phyloP scores from a whole-genome alignment of 805 yeast genomes.

The Sugiyamaella lignohabitans region DNA sequence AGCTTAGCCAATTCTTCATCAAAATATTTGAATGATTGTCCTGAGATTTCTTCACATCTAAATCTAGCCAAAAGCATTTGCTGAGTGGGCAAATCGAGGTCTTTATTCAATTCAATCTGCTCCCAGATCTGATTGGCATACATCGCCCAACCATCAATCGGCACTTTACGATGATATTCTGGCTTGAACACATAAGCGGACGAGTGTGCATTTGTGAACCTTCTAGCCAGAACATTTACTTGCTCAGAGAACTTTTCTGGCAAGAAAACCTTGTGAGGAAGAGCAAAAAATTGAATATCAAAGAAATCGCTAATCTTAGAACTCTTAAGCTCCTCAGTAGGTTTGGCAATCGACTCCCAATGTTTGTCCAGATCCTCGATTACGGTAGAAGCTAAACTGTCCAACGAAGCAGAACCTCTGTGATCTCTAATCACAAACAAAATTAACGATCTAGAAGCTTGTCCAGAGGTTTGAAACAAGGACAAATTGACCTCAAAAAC shows the following conservation, averaged over 20 bases:
- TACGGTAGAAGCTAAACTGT: conserved; percentile 61
- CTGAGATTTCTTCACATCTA: conserved; percentile 84
- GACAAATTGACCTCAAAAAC: conserved; percentile 93
- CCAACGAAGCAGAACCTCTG: conserved; percentile 78
- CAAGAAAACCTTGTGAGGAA: conserved; percentile 81
- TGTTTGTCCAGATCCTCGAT: conserved; percentile 63
- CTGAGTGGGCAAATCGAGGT: conserved; percentile 93
- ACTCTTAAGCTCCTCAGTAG: conserved; percentile 47
- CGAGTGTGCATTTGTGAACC: conserved; percentile 38
- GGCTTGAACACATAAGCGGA: conserved; percentile 47
- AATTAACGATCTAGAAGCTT: conserved; percentile 36
- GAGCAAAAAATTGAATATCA: conserved; percentile 72
- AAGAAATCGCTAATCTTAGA: conserved; percentile 67
- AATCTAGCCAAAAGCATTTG: conserved; percentile 91
- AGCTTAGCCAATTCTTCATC: conserved; percentile 31
- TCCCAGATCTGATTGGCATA: conserved; percentile 92
- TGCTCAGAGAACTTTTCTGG: conserved; percentile 60
- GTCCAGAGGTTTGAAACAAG: conserved; percentile 60
- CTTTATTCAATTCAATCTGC: conserved; percentile 87
- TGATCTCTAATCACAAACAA: conserved; percentile 91
- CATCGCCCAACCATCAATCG: conserved; percentile 93
- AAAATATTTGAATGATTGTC: conserved; percentile 44
- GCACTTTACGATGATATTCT: conserved; percentile 76
- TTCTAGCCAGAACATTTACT: conserved; percentile 56
- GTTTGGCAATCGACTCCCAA: conserved; percentile 76